A percentile compares a stretch with the other conserved stretches of the same genome.
Conservation (phyloP, 805 yeast species). For the Priceomyces medius region DNA sequence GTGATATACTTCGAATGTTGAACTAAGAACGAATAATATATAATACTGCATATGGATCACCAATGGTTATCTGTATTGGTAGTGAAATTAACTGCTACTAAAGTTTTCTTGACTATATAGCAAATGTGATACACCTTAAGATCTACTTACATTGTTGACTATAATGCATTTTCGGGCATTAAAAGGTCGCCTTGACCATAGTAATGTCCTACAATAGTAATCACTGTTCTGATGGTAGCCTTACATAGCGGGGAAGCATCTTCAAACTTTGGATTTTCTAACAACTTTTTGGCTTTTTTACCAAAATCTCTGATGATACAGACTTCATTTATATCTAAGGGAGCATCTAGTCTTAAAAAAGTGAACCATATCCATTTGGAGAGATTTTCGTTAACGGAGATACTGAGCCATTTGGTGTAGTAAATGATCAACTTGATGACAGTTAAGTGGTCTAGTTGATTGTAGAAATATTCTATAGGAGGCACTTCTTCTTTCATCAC, state of each 20-base stretch:
- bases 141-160: too few relatives aligned
- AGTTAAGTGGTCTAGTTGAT: constrained; percentile 28
- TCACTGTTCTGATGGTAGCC: constrained; percentile 30
- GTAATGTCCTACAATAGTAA: constrained; percentile 31
- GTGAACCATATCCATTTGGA: constrained; percentile 38
- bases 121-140: too few relatives aligned
- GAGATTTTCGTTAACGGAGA: constrained; percentile 22
- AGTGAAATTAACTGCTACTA: too few relatives aligned
- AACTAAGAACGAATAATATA: too few relatives aligned
- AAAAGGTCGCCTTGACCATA: constrained; percentile 36
- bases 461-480: constrained; percentile 17
- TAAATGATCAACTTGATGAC: constrained; percentile 34
- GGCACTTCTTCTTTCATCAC: constrained; percentile 32
- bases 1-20: not conserved
- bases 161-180: too few relatives aligned
- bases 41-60: too few relatives aligned
- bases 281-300: constrained; percentile 34
- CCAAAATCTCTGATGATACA: constrained; percentile 38
- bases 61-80: too few relatives aligned
- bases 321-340: constrained; percentile 31
- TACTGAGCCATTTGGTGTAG: constrained; percentile 39
- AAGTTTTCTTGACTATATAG: too few relatives aligned
- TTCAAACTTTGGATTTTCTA: constrained; percentile 9
- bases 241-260: constrained; percentile 12
- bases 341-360: constrained; percentile 34